These are phyloP conservation scores for Diaporthe eres DNA, from an alignment of 2,329 filamentous ascomycete genomes.

Conservation along the genomic window DNA sequence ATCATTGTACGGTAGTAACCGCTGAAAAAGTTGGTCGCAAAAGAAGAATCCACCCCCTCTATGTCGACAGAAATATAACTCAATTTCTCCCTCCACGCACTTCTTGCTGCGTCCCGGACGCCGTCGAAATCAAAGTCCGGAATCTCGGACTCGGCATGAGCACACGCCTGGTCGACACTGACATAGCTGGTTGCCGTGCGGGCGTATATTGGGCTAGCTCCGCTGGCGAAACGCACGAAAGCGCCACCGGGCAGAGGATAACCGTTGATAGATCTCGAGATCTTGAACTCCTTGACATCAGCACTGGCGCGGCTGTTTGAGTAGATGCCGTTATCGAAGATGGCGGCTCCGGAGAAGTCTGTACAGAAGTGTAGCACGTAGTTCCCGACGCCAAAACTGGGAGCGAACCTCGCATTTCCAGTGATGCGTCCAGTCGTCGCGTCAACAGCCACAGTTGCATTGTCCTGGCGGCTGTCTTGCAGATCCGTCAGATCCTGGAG, in stretches of 20 bases:
- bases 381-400: constrained; percentile 75
- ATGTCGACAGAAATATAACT: constrained; percentile 69
- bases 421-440: constrained; percentile 70
- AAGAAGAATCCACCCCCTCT: constrained; percentile 63
- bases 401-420: constrained; percentile 72
- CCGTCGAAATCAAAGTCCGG: constrained; percentile 74
- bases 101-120: constrained; percentile 65
- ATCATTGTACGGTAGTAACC: constrained; percentile 81
- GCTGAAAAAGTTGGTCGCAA: constrained; percentile 78
- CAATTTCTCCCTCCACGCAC: constrained; percentile 74
- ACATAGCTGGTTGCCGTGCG: constrained; percentile 81
- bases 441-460: constrained; percentile 70
- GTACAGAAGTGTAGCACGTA: constrained; percentile 77
- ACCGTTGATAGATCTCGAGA: constrained; percentile 65
- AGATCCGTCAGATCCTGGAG: constrained; percentile 77
- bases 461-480: constrained; percentile 70
- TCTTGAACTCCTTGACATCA: constrained; percentile 61
- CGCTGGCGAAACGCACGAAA: constrained; percentile 72
- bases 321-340: constrained; percentile 75
- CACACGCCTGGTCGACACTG: constrained; percentile 74
- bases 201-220: constrained; percentile 67
- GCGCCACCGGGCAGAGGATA: constrained; percentile 73
- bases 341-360: constrained; percentile 72
- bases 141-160: constrained; percentile 78
- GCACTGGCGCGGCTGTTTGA: constrained; percentile 68